Evolutionary conservation across 2,329 filamentous ascomycete species (phyloP).

Genomic region (Cryphonectria parasitica): DNA sequence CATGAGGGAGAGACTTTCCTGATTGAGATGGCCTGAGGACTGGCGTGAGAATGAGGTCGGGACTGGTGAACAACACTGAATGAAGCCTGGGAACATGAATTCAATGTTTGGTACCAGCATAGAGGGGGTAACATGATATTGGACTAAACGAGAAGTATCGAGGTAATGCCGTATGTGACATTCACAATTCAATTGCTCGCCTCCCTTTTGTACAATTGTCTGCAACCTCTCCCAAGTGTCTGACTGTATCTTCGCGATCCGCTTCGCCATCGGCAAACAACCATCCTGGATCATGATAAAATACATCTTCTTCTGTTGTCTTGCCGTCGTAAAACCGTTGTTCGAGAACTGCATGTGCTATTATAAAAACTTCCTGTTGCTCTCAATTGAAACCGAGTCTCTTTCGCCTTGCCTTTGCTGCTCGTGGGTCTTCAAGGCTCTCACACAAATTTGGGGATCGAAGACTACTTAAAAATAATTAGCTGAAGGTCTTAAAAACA

Average conservation of each 20-base stretch:
- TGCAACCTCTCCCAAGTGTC: too few species aligned
- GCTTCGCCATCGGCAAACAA: background rate
- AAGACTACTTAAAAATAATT: too few species aligned
- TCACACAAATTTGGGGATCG: too few species aligned
- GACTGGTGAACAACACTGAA: background rate
- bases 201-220: background rate
- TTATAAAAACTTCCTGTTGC: too few species aligned
- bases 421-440: too few species aligned
- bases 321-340: too few species aligned
- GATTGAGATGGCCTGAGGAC: background rate
- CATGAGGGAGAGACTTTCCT: conserved; percentile 22
- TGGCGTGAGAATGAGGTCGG: background rate
- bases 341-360: too few species aligned
- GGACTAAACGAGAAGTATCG: background rate
- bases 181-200: background rate
- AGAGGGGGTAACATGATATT: background rate
- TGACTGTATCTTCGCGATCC: background rate
- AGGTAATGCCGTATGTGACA: background rate
- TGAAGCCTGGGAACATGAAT: background rate
- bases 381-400: too few species aligned
- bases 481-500: too few species aligned
- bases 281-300: too few species aligned
- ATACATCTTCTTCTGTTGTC: too few species aligned
- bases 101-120: background rate
- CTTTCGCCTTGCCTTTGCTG: too few species aligned